Evolutionary conservation across 2,329 filamentous ascomycete genomes (phyloP), one percentile per base, ranked within the genome.

Genomic region (Trichothecium roseum): DNA sequence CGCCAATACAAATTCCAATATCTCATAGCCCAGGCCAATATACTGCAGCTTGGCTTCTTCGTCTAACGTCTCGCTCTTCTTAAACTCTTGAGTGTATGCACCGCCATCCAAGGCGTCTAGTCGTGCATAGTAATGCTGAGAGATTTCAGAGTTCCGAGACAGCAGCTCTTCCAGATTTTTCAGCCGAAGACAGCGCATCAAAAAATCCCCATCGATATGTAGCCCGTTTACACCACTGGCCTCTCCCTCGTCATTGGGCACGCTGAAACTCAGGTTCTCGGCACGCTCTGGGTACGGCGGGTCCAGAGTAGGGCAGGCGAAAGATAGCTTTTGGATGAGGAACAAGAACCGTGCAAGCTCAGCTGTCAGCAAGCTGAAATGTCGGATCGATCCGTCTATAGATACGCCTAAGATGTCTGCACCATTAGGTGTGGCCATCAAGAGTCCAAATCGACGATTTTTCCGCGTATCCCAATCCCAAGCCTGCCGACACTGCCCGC

Each of bases 281-380:
- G 14, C 31, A 8, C 20, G 33, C n/a, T 32, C 33, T 26, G 29
- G 36, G 9, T 18, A 54, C 40, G 72, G 73, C 3, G 72, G 68
- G 39, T 66, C 75, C 10, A 77, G 54, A 4, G 50, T 43, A 6
- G 54, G 48, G 18, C 66, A 69, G 18, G 57, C 53, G 32, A 68
- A 54, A 18, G 74, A 76, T 32, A 93, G 53, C 39, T 81, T 80
- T 49, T 93, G 80, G 2, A 95, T 52, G 42, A 89, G 76, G 38
- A 71, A 69, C 5, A 96, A 64, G 4, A 94, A 63, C 6, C 69
- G 67, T 74, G 81, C 83, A 7, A 79, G 69, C 3, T 71, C 56
- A 14, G 69, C 48, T 8, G 68, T 62, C 1, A 96, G 59, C 12
- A 88, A 59, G 1, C 72, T 72, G 46, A 95, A 81, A 37, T 81